phyloP scores from a whole-genome alignment of 208 protist species.

The Novymonas esmeraldas region DNA sequence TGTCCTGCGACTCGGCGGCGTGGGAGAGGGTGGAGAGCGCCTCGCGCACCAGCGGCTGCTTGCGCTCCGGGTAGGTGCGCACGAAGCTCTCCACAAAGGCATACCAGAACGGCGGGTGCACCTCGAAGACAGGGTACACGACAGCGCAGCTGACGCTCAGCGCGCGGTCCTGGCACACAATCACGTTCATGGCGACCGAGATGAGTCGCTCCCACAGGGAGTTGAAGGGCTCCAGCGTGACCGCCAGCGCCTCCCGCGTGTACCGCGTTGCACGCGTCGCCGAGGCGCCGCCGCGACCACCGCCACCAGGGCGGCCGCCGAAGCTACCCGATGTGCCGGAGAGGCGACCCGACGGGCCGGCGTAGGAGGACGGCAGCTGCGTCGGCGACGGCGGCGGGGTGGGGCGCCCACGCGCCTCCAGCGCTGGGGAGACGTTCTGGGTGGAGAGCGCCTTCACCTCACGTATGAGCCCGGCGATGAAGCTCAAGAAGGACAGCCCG shows the following conservation, averaged over 20 bases:
- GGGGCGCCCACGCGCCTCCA: slow-evolving; percentile 21
- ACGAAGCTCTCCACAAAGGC: slow-evolving; percentile 77
- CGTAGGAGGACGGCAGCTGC: slow-evolving; percentile 55
- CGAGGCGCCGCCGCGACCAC: slow-evolving; percentile 9
- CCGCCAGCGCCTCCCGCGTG: slow-evolving; percentile 53
- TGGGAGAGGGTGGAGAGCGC: slow-evolving; percentile 67
- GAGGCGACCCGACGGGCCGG: slow-evolving; percentile 32
- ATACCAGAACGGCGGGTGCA: slow-evolving; percentile 85
- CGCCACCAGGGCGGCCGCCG: slow-evolving; percentile 24
- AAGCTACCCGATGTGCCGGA: slow-evolving; percentile 42
- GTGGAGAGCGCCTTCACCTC: slow-evolving; percentile 73
- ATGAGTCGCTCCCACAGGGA: slow-evolving; percentile 79
- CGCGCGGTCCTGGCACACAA: slow-evolving; percentile 78
- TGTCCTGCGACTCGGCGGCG: slow-evolving; percentile 62
- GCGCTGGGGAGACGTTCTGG: slow-evolving; percentile 20
- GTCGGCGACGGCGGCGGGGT: slow-evolving; percentile 55
- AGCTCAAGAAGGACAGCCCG: slow-evolving; percentile 74
- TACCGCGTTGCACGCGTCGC: slow-evolving; percentile 32
- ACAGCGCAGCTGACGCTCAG: slow-evolving; percentile 70
- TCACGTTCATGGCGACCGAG: slow-evolving; percentile 80
- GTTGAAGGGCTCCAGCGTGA: slow-evolving; percentile 61
- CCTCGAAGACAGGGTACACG: slow-evolving; percentile 84
- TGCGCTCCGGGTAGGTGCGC: slow-evolving; percentile 58
- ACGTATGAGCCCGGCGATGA: slow-evolving; percentile 69
- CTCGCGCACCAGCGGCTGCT: slow-evolving; percentile 66